Conservation (phyloP, 768 basidiomycete genomes). For the Tylopilus rubrobrunneus region DNA sequence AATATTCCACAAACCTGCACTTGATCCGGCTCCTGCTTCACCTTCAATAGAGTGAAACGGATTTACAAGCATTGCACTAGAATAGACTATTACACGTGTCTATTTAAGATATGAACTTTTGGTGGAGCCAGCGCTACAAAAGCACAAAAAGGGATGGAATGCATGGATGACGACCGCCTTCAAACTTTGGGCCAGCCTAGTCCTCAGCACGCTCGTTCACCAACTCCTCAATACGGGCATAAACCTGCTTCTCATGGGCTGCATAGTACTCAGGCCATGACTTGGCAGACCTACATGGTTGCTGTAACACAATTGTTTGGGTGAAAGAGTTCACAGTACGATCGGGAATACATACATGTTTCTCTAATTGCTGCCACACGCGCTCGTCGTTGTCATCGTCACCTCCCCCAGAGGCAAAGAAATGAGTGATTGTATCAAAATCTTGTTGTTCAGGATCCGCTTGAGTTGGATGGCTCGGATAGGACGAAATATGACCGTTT, state of each 20-base stretch:
- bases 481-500: not conserved
- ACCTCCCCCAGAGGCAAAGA: conserved; percentile 52
- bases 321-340: not conserved
- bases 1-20: conserved; percentile 31
- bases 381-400: conserved; percentile 43
- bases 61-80: conserved; percentile 9
- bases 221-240: conserved; percentile 37
- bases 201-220: conserved; percentile 14
- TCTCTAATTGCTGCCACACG: conserved; percentile 50
- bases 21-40: conserved; percentile 11
- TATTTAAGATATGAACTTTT: not conserved
- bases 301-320: conserved; percentile 26
- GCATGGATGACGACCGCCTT: not conserved
- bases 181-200: not conserved
- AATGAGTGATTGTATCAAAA: conserved; percentile 48
- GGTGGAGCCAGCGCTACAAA: not conserved
- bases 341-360: conserved; percentile 36
- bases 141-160: conserved; percentile 1
- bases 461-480: conserved; percentile 1
- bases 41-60: conserved; percentile 18
- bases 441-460: conserved; percentile 34
- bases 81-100: conserved; percentile 14
- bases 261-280: conserved; percentile 54
- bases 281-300: conserved; percentile 36
- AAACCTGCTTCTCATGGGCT: conserved; percentile 39